Conservation (phyloP, 2,329 filamentous ascomycete species). For the Magnaporthales sp. region DNA sequence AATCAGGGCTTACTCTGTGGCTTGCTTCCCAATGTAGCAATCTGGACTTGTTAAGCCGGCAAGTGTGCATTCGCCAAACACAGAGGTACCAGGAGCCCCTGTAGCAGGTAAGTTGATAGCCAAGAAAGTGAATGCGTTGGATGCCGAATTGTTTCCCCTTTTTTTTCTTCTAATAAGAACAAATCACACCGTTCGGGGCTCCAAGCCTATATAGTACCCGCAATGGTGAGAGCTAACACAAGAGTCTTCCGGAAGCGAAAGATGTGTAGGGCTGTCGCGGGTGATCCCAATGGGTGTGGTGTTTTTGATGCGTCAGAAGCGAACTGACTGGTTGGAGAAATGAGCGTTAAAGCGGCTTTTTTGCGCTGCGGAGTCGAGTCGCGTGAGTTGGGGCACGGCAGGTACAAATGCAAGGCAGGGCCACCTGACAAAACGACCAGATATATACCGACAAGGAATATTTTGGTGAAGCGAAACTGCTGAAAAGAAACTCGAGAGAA, state of each 20-base stretch:
- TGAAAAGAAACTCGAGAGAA: not conserved
- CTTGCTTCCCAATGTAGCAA: not conserved
- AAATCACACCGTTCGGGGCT: not conserved
- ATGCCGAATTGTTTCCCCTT: not conserved
- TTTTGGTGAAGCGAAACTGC: not conserved
- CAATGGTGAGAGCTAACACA: not conserved
- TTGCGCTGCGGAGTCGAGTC: not conserved
- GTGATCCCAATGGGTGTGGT: not conserved
- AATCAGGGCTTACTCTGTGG: not conserved
- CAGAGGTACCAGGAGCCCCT: not conserved
- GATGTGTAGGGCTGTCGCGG: not conserved
- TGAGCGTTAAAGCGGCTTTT: not conserved
- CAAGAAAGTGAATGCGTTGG: not conserved
- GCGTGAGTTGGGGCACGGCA: not conserved
- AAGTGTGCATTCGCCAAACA: not conserved
- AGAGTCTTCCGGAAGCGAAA: not conserved
- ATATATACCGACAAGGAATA: not conserved
- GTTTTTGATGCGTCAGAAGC: constrained; percentile 1
- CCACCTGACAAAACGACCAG: not conserved
- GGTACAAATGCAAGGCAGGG: not conserved
- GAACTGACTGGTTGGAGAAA: not conserved
- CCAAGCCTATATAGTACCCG: not conserved
- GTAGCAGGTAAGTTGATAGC: not conserved
- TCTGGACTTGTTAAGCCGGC: not conserved
- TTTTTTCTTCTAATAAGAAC: not conserved